These are phyloP conservation scores for Hemisphaericaspora xylofermentans DNA, from an alignment of 1,139 yeast genomes.

Conservation along the genomic window DNA sequence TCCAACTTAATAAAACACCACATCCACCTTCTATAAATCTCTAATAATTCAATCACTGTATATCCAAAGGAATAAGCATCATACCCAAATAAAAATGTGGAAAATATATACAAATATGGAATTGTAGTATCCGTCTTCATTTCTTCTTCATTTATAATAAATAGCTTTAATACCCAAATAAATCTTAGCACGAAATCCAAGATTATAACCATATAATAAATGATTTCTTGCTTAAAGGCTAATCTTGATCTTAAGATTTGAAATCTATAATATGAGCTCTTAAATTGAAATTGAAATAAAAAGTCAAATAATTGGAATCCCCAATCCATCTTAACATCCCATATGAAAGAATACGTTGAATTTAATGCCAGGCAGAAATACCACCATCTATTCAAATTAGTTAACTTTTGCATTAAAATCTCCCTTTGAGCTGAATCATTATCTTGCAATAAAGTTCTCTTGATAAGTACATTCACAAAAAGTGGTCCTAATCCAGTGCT, in stretches of 20 bases:
- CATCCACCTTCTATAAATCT: constrained; percentile 77
- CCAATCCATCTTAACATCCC: constrained; percentile 95
- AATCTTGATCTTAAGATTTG: constrained; percentile 10
- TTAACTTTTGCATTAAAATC: constrained; percentile 12
- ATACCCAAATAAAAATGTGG: constrained; percentile 40
- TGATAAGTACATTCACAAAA: constrained; percentile 42
- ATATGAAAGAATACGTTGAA: constrained; percentile 73
- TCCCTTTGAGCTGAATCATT: constrained; percentile 10
- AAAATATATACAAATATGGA: constrained; percentile 19
- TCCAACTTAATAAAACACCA: constrained; percentile 89
- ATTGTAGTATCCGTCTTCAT: constrained; percentile 11
- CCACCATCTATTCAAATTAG: constrained; percentile 43
- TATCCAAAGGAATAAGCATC: constrained; percentile 58
- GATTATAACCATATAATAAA: constrained; percentile 54
- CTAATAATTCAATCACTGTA: constrained; percentile 66
- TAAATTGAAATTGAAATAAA: constrained; percentile 13
- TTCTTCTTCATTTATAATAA: constrained; percentile 30
- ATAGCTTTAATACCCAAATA: constrained; percentile 68
- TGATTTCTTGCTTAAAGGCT: constrained; percentile 8
- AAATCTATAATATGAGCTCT: constrained; percentile 4
- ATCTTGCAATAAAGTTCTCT: constrained; percentile 17
- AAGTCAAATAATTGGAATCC: constrained; percentile 55
- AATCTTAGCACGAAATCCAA: constrained; percentile 67
- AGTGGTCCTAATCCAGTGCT: constrained; percentile 66
- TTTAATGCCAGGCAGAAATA: constrained; percentile 54